Evolutionary conservation across 495 filamentous ascomycete species (phyloP).

Genomic region (Tricharina praecox): DNA sequence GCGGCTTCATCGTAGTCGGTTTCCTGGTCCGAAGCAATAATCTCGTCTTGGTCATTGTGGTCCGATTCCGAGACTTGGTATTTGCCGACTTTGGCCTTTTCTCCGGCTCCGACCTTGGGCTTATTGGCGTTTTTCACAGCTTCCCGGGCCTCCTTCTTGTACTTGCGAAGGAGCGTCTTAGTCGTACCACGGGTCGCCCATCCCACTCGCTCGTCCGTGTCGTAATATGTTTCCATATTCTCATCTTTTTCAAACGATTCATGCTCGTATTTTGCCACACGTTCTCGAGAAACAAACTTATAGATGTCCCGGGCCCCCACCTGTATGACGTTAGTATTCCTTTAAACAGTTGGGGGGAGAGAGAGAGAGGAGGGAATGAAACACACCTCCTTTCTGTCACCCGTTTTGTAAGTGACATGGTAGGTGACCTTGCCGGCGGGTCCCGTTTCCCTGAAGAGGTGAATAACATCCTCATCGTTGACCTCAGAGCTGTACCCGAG

Average conservation of each 20-base stretch:
- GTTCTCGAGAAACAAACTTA: not conserved
- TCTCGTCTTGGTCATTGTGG: no score
- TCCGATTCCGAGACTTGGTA: no score
- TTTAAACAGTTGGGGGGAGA: not conserved
- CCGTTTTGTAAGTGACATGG: not conserved
- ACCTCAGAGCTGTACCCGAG: no score
- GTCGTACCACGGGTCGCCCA: not conserved
- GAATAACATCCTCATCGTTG: no score
- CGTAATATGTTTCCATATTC: conserved; percentile 5
- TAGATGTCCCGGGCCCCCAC: not conserved
- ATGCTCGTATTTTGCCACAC: not conserved
- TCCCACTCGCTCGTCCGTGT: not conserved
- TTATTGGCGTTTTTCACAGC: not conserved
- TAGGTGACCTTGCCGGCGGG: not conserved
- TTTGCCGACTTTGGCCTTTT: not conserved
- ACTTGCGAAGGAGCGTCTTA: not conserved
- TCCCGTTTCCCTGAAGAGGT: not conserved
- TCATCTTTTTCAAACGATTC: not conserved
- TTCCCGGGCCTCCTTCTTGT: conserved; percentile 2
- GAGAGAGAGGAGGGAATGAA: not conserved
- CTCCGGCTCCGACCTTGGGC: not conserved
- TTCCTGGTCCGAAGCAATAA: not conserved
- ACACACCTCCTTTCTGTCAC: not conserved
- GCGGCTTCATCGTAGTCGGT: not conserved
- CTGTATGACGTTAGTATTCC: not conserved